Evolutionary conservation across 352 stramenopile genomes (phyloP).

Genomic region (Globisporangium nodosum): DNA sequence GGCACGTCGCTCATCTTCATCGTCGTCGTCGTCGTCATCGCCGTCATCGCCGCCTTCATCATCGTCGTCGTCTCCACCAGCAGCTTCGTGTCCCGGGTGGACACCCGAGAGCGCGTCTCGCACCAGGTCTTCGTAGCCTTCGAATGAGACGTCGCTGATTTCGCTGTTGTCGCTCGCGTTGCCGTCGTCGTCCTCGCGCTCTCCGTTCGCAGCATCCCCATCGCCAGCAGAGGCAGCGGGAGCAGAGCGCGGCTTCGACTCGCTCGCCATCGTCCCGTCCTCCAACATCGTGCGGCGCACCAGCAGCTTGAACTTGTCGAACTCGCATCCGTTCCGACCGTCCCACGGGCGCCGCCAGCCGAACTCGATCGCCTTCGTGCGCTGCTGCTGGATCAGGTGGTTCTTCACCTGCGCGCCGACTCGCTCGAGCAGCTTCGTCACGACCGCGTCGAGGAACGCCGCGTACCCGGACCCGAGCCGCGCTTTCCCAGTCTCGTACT

Average conservation of each 20-base stretch:
- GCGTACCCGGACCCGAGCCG: slow-evolving; percentile 45
- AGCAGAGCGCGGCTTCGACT: slow-evolving; percentile 1
- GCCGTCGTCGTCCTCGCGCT: slow-evolving; percentile 6
- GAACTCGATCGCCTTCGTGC: slow-evolving; percentile 50
- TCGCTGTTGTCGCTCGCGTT: slow-evolving; percentile 55
- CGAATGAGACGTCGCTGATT: slow-evolving; percentile 69
- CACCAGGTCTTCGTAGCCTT: slow-evolving; percentile 58
- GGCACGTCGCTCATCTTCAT: slow-evolving; percentile 17
- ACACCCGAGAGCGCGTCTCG: slow-evolving; percentile 10
- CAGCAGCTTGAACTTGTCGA: slow-evolving; percentile 48
- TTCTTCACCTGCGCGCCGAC: slow-evolving; percentile 43
- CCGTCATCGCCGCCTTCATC: slow-evolving; percentile 23
- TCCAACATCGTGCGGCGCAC: slow-evolving; percentile 33
- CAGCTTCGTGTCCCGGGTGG: background rate
- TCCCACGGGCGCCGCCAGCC: slow-evolving; percentile 64
- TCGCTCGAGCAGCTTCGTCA: slow-evolving; percentile 42
- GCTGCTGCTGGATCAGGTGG: slow-evolving; percentile 56
- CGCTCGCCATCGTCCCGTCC: slow-evolving; percentile 20
- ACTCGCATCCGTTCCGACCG: slow-evolving; percentile 48
- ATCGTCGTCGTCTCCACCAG: background rate
- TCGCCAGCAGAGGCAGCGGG: background rate
- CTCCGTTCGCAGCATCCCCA: slow-evolving; percentile 2
- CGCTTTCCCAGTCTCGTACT: slow-evolving; percentile 36
- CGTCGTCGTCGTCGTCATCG: slow-evolving; percentile 15
- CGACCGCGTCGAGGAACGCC: slow-evolving; percentile 56